Percentiles rank a stretch among this genome's conserved stretches.
Conservation (phyloP, 1,139 yeast species). For the Sugiyamaella pinicola region DNA sequence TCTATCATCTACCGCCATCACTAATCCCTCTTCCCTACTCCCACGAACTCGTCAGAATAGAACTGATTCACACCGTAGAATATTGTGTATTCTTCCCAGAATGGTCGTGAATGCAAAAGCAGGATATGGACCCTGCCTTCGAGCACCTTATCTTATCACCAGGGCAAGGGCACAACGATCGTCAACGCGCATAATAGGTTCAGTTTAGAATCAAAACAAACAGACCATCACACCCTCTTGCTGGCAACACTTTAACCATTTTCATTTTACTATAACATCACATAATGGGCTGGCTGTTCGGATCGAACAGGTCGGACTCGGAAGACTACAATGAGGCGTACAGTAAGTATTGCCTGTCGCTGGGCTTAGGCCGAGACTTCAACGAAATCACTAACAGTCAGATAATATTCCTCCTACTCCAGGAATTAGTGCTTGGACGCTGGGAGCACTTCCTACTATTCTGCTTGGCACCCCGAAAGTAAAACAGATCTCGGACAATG, state of each 20-base stretch:
- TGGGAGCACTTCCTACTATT: slow-evolving; percentile 30
- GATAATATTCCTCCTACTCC: slow-evolving; percentile 31
- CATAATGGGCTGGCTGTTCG: slow-evolving; percentile 14
- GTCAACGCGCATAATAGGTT: too few species aligned
- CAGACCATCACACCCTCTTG: too few species aligned
- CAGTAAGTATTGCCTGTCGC: background rate
- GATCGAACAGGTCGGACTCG: background rate
- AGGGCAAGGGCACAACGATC: background rate
- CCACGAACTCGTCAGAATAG: too few species aligned
- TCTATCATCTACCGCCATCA: too few species aligned
- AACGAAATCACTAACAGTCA: background rate
- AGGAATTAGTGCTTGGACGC: slow-evolving; percentile 31
- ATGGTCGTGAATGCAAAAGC: too few species aligned
- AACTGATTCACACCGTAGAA: too few species aligned
- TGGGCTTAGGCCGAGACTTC: background rate
- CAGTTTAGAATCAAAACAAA: slow-evolving; percentile 9
- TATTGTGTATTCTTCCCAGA: too few species aligned
- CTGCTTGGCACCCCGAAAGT: slow-evolving; percentile 31
- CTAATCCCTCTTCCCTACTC: too few species aligned
- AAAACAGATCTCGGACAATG: slow-evolving; percentile 23
- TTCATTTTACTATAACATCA: background rate
- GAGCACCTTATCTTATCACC: background rate
- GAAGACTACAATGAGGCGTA: slow-evolving; percentile 1
- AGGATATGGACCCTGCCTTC: slow-evolving; percentile 6
- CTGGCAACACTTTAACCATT: too few species aligned